Percentiles rank a stretch among this genome's conserved stretches.
Conservation (phyloP, 169 alveolate genomes). For the Plasmodium reichenowi region DNA sequence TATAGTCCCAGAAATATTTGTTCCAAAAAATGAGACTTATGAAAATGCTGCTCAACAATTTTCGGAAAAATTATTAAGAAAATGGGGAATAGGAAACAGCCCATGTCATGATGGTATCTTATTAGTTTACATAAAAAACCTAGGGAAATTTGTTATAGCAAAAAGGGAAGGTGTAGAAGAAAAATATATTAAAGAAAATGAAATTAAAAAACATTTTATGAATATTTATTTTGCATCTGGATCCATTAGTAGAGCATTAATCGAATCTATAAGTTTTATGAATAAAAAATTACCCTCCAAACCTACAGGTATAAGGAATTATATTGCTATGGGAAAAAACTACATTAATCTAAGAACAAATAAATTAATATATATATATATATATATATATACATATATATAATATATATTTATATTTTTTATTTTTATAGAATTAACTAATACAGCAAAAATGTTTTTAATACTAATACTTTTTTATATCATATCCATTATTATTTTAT, state of each 20-base stretch:
- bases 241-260: slow-evolving; percentile 57
- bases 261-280: slow-evolving; percentile 40
- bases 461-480: slow-evolving; percentile 54
- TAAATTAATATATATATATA: not conserved
- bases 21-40: slow-evolving; percentile 28
- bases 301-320: slow-evolving; percentile 38
- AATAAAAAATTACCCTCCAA: slow-evolving; percentile 55
- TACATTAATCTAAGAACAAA: not conserved
- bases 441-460: slow-evolving; percentile 73
- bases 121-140: slow-evolving; percentile 56
- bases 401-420: not conserved
- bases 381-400: slow-evolving; percentile 2
- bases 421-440: slow-evolving; percentile 45
- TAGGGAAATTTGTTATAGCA: slow-evolving; percentile 44
- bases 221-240: slow-evolving; percentile 65
- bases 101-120: slow-evolving; percentile 76
- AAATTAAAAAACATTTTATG: slow-evolving; percentile 51
- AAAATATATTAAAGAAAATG: slow-evolving; percentile 45
- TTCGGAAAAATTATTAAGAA: slow-evolving; percentile 49
- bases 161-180: slow-evolving; percentile 77
- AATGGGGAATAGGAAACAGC: slow-evolving; percentile 77
- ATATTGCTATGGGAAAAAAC: not conserved
- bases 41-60: slow-evolving; percentile 43
- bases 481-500: slow-evolving; percentile 60
- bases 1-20: slow-evolving; percentile 37